phyloP scores from a whole-genome alignment of 306 rosid species.

The Rubus idaeus region DNA sequence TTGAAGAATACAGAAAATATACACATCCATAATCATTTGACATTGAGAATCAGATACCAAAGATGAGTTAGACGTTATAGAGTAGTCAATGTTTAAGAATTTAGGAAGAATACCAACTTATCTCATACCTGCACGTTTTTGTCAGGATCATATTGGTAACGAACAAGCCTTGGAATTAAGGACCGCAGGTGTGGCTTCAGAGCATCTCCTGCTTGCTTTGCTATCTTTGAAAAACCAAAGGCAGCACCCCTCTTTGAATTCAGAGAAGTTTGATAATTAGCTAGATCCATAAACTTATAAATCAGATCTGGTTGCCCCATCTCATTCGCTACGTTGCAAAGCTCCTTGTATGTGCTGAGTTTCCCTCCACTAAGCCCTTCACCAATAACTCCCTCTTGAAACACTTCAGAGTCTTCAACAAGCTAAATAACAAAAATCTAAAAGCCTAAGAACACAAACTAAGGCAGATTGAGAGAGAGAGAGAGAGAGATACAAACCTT shows the following conservation, averaged over 20 bases:
- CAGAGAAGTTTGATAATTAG: slow-evolving; percentile 88
- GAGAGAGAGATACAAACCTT: slow-evolving; percentile 57
- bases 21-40: not conserved
- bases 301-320: slow-evolving; percentile 99
- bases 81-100: not conserved
- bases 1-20: not conserved
- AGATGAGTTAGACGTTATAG: not conserved
- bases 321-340: slow-evolving; percentile 93
- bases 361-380: slow-evolving; percentile 82
- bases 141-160: slow-evolving; percentile 98
- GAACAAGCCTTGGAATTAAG: slow-evolving; percentile 91
- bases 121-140: slow-evolving; percentile 89
- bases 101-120: not conserved
- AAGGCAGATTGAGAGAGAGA: slow-evolving; percentile 18
- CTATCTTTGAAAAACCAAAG: slow-evolving; percentile 96
- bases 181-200: slow-evolving; percentile 73
- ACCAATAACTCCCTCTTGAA: slow-evolving; percentile 89
- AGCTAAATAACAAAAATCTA: slow-evolving; percentile 51
- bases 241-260: slow-evolving; percentile 97
- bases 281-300: slow-evolving; percentile 96
- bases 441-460: not conserved
- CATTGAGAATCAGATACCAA: not conserved
- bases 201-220: slow-evolving; percentile 94
- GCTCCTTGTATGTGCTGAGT: slow-evolving; percentile 89
- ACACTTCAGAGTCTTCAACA: slow-evolving; percentile 90